Evolutionary conservation across 768 basidiomycete genomes (phyloP).

Genomic region (Trametes cubensis): DNA sequence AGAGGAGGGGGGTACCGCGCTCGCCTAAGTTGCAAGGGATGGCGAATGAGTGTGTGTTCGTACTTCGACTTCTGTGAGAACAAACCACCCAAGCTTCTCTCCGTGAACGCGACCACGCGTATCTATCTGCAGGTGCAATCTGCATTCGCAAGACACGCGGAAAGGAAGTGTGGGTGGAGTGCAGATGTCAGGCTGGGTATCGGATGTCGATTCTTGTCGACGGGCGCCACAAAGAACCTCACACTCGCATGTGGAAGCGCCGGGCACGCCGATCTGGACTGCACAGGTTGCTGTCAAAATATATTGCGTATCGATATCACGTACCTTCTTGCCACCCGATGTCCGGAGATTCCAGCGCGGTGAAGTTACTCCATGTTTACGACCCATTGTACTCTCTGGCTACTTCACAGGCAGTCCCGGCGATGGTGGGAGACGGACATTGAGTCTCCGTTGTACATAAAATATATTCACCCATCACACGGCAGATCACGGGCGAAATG

Average conservation of each 20-base stretch:
- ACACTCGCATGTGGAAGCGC: neutral
- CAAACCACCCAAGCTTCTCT: too few species aligned
- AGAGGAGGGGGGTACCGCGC: neutral
- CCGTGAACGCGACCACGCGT: neutral
- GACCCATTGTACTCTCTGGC: too few species aligned
- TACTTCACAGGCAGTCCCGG: neutral
- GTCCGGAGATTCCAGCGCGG: slow-evolving; percentile 3
- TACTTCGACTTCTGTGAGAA: too few species aligned
- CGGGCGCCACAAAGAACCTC: slow-evolving; percentile 16
- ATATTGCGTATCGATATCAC: slow-evolving; percentile 1
- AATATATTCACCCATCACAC: neutral
- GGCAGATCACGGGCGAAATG: neutral
- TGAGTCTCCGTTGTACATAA: too few species aligned
- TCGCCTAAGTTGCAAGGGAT: slow-evolving; percentile 4
- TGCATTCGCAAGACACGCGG: neutral
- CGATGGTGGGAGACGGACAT: too few species aligned
- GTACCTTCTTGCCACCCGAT: slow-evolving; percentile 1
- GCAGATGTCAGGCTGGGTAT: neutral
- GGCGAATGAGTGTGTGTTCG: neutral
- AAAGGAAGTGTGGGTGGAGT: neutral
- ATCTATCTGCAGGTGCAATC: neutral
- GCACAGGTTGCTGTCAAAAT: neutral
- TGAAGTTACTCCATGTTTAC: neutral
- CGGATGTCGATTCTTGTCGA: neutral
- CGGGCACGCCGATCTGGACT: neutral